phyloP scores from a whole-genome alignment of 2,329 filamentous ascomycete species.

The Colletotrichum sp. region DNA sequence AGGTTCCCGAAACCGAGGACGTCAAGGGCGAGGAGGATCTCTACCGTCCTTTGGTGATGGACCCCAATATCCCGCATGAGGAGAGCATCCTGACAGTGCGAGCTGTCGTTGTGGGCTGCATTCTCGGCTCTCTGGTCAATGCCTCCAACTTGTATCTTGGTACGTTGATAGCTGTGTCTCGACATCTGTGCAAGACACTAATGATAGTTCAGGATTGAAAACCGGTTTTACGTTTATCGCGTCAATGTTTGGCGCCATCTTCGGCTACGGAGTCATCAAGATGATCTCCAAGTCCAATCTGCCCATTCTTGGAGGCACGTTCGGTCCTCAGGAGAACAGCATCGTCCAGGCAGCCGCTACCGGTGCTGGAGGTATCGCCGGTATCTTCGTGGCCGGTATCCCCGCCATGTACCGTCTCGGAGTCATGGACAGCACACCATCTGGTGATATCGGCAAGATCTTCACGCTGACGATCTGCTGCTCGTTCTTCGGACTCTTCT shows the following conservation, averaged over 20 bases:
- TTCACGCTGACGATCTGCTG: conserved; percentile 66
- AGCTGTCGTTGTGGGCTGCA: conserved; percentile 58
- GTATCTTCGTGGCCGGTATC: conserved; percentile 63
- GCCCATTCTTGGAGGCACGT: conserved; percentile 56
- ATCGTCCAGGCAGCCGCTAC: conserved; percentile 66
- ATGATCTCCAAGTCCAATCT: conserved; percentile 54
- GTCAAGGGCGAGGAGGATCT: conserved; percentile 41
- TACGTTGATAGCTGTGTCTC: background rate
- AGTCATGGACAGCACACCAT: conserved; percentile 53
- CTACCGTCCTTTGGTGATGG: conserved; percentile 42
- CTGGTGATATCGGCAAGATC: conserved; percentile 61
- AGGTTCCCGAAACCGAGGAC: conserved; percentile 30
- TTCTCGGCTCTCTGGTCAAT: conserved; percentile 64
- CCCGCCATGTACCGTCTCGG: conserved; percentile 64
- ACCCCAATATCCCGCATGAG: conserved; percentile 41
- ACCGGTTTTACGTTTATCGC: conserved; percentile 56
- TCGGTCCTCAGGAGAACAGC: conserved; percentile 67
- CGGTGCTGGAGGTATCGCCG: conserved; percentile 61
- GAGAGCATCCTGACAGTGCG: conserved; percentile 58
- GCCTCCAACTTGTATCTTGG: conserved; percentile 65
- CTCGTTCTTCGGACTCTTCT: conserved; percentile 69
- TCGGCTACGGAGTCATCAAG: conserved; percentile 64
- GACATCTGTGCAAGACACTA: background rate
- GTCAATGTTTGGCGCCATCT: conserved; percentile 58
- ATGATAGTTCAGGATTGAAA: conserved; percentile 44